Evolutionary conservation across 805 yeast species (phyloP), one percentile per base, ranked within the genome.

Genomic region (Candida lessepsii): DNA sequence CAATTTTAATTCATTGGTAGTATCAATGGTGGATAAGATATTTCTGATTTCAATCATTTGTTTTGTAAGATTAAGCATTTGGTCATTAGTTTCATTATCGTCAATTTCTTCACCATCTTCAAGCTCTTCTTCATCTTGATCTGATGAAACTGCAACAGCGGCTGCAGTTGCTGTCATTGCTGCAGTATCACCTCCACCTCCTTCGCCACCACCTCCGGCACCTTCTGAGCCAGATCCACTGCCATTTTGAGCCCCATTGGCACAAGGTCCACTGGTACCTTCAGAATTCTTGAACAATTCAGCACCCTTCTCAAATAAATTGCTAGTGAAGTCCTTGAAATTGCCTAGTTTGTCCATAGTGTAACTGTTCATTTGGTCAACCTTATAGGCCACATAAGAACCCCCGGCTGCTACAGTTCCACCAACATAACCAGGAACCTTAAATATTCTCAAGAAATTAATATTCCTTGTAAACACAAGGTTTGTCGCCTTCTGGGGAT

Each of bases 21-120:
- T 80, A 52, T 88, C 93, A 13, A 93, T 79, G 45, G 77, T 80
- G 42, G 83, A 76, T 38, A 93, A 68, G 21, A 93, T 76, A 37
- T 82, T 76, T 56, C 98, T 73, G 42, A 93, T 90, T 60, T 95
- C 99, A 53, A 93, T 95, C 99, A 93, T 93, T 61, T 89, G 96
- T 50, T 89, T 80, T 6, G 99, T 95, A 47, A 93, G 64, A 48
- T 84, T 83, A 60, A 93, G 68, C 83, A 93, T 93, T 40, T 87
- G 91, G 49, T 81, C 84, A 46, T 81, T 80, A 2, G 88, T 76
- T 34, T 70, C 70, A 40, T 79, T 83, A 16, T 73, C 73, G 14
- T 60, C 66, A 25, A 60, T 54, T 25, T 67, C 72, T 7, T 70
- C 71, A 9, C 70, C 72, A 1, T 70, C 76, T n/a, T 68, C 74